Evolutionary conservation across 2,329 filamentous ascomycete genomes (phyloP).

Genomic region (Alternaria infectoria): DNA sequence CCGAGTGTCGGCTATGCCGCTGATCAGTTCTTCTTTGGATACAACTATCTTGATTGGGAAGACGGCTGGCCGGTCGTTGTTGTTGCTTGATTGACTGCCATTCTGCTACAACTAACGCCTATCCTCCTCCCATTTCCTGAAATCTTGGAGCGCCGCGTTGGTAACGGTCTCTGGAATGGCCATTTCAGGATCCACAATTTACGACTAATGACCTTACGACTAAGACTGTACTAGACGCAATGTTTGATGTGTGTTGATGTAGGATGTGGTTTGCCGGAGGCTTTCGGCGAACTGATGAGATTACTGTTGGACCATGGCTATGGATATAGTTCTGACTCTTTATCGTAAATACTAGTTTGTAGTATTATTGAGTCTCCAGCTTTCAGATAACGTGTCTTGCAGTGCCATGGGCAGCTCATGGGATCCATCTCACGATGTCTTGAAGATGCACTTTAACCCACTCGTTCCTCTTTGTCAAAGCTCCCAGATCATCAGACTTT

Average conservation of each 20-base stretch:
- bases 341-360: background rate
- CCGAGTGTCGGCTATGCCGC: constrained; percentile 31
- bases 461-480: background rate
- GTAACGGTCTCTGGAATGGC: background rate
- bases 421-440: background rate
- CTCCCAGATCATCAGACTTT: background rate
- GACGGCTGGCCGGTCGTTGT: constrained; percentile 39
- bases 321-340: background rate
- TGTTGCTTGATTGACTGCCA: background rate
- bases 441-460: background rate
- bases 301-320: background rate
- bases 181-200: background rate
- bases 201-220: background rate
- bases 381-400: background rate
- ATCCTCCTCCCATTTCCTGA: background rate
- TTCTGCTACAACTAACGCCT: background rate
- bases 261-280: background rate
- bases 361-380: background rate
- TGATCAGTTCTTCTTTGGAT: constrained; percentile 38
- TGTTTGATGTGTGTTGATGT: background rate
- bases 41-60: constrained; percentile 39
- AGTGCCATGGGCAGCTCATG: background rate
- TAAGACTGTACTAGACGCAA: background rate
- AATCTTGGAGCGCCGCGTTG: background rate
- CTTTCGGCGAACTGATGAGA: background rate